Conservation (phyloP, 352 stramenopile genomes). For the Pythium phragmiticola region DNA sequence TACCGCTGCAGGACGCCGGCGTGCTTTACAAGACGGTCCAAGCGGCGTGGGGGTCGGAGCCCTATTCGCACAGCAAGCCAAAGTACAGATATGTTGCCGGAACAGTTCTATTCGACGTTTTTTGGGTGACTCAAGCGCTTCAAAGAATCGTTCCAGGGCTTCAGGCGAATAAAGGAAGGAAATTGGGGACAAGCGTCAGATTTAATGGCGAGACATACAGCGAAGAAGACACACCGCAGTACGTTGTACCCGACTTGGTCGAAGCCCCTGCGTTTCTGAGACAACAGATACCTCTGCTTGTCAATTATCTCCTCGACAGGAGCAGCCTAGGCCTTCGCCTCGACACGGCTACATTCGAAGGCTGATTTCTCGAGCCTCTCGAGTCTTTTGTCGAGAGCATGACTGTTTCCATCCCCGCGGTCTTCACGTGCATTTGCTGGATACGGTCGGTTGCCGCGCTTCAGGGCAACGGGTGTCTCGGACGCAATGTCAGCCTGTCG, state of each 20-base stretch:
- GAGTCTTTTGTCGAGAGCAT: background rate
- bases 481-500: background rate
- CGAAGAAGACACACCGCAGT: slow-evolving; percentile 14
- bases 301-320: slow-evolving; percentile 3
- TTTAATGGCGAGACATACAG: slow-evolving; percentile 13
- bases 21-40: too few species aligned
- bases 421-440: slow-evolving; percentile 21
- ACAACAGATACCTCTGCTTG: slow-evolving; percentile 13
- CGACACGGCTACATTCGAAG: background rate
- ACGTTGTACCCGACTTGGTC: background rate
- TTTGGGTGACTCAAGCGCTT: slow-evolving; percentile 4
- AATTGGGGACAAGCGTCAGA: background rate
- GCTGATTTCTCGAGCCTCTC: slow-evolving; percentile 1
- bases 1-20: too few species aligned
- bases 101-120: slow-evolving; percentile 3
- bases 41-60: too few species aligned
- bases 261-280: slow-evolving; percentile 1
- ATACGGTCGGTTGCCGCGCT: slow-evolving; percentile 4
- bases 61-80: background rate
- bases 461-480: background rate
- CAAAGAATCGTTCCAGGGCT: slow-evolving; percentile 6
- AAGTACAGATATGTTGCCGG: background rate
- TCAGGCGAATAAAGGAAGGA: background rate
- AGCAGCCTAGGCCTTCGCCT: background rate
- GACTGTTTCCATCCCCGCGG: background rate